These are phyloP conservation scores for Xeromyces bisporus DNA, from an alignment of 495 filamentous ascomycete species.

Conservation along the genomic window DNA sequence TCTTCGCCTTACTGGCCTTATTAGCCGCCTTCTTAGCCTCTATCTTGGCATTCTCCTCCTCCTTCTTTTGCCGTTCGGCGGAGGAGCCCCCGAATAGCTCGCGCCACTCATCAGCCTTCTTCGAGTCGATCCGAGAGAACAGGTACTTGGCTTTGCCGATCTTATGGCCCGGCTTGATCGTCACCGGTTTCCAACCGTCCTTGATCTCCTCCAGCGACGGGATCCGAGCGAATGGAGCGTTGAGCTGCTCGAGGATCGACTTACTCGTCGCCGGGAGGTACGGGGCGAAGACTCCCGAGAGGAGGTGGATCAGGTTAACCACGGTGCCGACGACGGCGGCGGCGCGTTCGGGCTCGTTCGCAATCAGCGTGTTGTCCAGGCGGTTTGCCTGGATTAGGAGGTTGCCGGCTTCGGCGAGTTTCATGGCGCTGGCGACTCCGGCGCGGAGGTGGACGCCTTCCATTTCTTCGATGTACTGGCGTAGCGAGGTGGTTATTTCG, in stretches of 20 bases:
- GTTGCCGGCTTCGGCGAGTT: constrained; percentile 59
- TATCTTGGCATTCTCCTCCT: constrained; percentile 45
- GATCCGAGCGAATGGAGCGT: constrained; percentile 45
- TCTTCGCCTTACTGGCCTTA: constrained; percentile 40
- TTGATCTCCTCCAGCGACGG: constrained; percentile 32
- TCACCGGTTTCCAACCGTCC: constrained; percentile 39
- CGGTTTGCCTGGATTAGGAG: constrained; percentile 64
- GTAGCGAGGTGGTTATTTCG: constrained; percentile 43
- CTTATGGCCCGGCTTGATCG: constrained; percentile 54
- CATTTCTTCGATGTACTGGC: constrained; percentile 54
- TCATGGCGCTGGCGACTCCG: constrained; percentile 53
- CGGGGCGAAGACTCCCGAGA: constrained; percentile 58
- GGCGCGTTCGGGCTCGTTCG: constrained; percentile 53
- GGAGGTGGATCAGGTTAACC: constrained; percentile 65
- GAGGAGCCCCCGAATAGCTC: constrained; percentile 63
- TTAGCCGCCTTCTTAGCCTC: constrained; percentile 36
- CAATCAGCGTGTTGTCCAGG: constrained; percentile 65
- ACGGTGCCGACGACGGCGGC: constrained; percentile 65
- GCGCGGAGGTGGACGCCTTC: constrained; percentile 60
- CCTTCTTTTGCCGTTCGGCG: constrained; percentile 42
- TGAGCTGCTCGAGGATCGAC: constrained; percentile 59
- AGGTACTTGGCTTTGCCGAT: constrained; percentile 70
- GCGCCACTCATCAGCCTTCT: constrained; percentile 72
- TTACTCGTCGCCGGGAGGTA: constrained; percentile 72
- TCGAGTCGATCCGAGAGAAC: constrained; percentile 68